Conservation (phyloP, 2,329 filamentous ascomycete genomes). For the Salinomyces thailandicus region DNA sequence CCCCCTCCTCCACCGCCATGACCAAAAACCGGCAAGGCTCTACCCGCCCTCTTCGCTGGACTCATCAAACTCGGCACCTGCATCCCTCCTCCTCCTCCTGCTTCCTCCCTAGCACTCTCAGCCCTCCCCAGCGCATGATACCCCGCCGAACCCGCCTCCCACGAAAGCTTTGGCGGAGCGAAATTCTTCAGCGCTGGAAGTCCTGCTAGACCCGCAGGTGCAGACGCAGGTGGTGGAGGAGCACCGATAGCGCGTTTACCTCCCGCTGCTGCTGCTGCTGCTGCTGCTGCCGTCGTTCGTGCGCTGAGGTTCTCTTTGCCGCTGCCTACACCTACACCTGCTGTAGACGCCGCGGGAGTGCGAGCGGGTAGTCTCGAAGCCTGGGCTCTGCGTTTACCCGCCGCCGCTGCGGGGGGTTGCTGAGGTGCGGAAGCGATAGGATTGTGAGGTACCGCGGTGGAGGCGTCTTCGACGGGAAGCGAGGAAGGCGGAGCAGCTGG, state of each 20-base stretch:
- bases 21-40: conserved; percentile 15
- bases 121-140: too few relatives aligned
- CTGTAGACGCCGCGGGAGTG: conserved; percentile 2
- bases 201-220: too few relatives aligned
- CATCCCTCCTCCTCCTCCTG: too few relatives aligned
- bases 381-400: neutral
- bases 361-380: conserved; percentile 15
- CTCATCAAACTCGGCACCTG: conserved; percentile 6
- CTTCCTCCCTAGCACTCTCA: too few relatives aligned
- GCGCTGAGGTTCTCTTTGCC: conserved; percentile 19
- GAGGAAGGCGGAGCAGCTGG: neutral
- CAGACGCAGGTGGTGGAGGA: too few relatives aligned
- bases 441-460: neutral
- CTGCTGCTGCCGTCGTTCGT: conserved; percentile 6
- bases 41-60: conserved; percentile 25
- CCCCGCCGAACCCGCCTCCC: conserved; percentile 2
- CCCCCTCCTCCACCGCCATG: neutral
- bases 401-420: neutral
- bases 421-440: neutral
- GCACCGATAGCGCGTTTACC: too few relatives aligned
- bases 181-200: conserved; percentile 8
- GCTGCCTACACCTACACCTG: conserved; percentile 3
- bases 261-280: conserved; percentile 1
- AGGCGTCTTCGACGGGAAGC: neutral
- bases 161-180: conserved; percentile 10